Conservation (phyloP, 768 basidiomycete genomes). For the Lentinula sp. region DNA sequence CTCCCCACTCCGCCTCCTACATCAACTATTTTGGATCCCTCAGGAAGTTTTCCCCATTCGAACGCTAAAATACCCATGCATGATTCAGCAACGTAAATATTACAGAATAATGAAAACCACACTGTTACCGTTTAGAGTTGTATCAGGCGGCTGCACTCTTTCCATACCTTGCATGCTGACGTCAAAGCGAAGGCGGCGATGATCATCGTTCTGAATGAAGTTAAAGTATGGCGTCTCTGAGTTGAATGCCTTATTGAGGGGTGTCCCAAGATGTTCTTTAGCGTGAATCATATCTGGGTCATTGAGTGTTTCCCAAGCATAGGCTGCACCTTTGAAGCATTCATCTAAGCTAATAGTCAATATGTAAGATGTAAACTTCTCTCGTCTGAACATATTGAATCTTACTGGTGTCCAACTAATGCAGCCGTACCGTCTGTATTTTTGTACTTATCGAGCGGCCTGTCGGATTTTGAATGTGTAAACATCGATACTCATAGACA, state of each 20-base stretch:
- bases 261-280: slow-evolving; percentile 6
- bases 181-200: slow-evolving; percentile 17
- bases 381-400: neutral
- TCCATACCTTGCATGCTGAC: slow-evolving; percentile 17
- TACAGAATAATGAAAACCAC: neutral
- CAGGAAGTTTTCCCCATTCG: slow-evolving; percentile 3
- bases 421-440: slow-evolving; percentile 16
- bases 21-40: slow-evolving; percentile 10
- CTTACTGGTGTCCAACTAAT: slow-evolving; percentile 14
- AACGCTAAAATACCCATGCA: neutral
- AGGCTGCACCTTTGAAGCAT: slow-evolving; percentile 12
- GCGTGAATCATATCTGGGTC: slow-evolving; percentile 6
- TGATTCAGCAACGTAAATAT: neutral
- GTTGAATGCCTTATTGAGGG: slow-evolving; percentile 10
- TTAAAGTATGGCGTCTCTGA: slow-evolving; percentile 14
- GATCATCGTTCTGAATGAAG: slow-evolving; percentile 12
- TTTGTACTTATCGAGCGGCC: slow-evolving; percentile 13
- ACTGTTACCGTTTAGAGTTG: slow-evolving; percentile 9
- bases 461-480: neutral
- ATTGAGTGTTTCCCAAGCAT: slow-evolving; percentile 11
- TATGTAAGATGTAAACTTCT: neutral
- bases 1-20: slow-evolving; percentile 12
- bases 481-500: slow-evolving; percentile 1
- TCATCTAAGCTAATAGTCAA: slow-evolving; percentile 13
- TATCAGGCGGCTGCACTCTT: slow-evolving; percentile 12